Conservation (phyloP, 192 early-diverging fungal species). For the Coemansia sp. region DNA sequence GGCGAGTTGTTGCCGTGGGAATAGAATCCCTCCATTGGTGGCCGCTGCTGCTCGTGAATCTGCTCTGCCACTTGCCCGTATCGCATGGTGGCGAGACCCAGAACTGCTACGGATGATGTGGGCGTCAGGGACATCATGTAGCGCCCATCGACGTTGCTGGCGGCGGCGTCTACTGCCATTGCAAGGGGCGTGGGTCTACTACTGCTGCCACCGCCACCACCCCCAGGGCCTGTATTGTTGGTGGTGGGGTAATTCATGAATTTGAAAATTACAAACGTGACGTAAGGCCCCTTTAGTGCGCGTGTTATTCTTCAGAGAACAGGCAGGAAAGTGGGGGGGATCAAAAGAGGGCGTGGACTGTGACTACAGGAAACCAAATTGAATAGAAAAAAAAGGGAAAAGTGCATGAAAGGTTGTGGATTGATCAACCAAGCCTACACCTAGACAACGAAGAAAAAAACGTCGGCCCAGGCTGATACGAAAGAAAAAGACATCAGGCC, state of each 20-base stretch:
- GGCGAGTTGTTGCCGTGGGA: constrained; percentile 1
- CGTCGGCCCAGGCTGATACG: too few relatives aligned
- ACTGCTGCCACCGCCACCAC: neutral
- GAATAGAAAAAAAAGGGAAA: too few relatives aligned
- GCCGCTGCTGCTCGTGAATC: neutral
- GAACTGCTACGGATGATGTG: constrained; percentile 31
- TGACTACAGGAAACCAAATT: too few relatives aligned
- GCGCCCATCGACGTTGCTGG: constrained; percentile 5
- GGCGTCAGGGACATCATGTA: constrained; percentile 30
- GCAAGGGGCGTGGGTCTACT: neutral
- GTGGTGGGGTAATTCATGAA: constrained; percentile 1
- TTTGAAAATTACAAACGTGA: neutral
- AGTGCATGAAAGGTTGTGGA: too few relatives aligned
- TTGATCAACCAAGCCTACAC: too few relatives aligned
- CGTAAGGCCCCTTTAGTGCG: too few relatives aligned
- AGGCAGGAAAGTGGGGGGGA: too few relatives aligned
- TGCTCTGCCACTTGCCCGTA: constrained; percentile 17
- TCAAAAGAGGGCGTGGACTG: too few relatives aligned
- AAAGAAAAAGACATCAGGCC: neutral
- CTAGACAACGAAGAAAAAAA: neutral
- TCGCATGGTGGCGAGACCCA: constrained; percentile 31
- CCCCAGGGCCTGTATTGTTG: neutral
- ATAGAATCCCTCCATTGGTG: neutral
- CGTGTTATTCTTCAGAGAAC: too few relatives aligned
- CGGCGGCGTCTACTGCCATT: neutral